phyloP scores from a whole-genome alignment of 148 eudicot genomes.

The Vaccinium myrtillus region DNA sequence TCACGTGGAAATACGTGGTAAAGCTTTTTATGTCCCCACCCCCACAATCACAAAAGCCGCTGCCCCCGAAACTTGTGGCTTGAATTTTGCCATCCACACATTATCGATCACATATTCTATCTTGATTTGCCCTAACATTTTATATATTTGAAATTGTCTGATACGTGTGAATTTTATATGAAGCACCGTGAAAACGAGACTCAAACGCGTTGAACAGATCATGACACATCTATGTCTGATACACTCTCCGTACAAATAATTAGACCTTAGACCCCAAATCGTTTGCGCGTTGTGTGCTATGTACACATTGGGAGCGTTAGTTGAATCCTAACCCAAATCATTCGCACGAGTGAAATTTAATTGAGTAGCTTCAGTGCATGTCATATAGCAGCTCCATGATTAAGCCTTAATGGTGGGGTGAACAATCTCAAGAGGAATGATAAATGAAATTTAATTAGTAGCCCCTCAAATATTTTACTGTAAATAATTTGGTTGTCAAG shows the following conservation, averaged over 20 bases:
- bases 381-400: too few relatives aligned
- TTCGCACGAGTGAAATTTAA: not conserved
- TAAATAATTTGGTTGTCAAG: too few relatives aligned
- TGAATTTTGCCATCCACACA: conserved; percentile 17
- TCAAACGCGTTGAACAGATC: too few relatives aligned
- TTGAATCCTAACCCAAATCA: not conserved
- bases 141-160: not conserved
- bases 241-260: too few relatives aligned
- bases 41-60: conserved; percentile 2
- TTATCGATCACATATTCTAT: not conserved
- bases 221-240: not conserved
- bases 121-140: not conserved
- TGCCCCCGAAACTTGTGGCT: conserved; percentile 34
- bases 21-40: conserved; percentile 2
- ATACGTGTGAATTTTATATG: too few relatives aligned
- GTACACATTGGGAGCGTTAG: not conserved
- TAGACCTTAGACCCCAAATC: not conserved
- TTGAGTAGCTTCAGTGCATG: not conserved
- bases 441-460: too few relatives aligned
- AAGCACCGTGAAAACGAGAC: too few relatives aligned
- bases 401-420: too few relatives aligned
- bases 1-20: conserved; percentile 33
- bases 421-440: too few relatives aligned
- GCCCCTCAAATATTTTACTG: too few relatives aligned
- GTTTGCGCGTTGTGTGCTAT: not conserved